Evolutionary conservation across 2,329 filamentous ascomycete species (phyloP), one percentile per base, ranked within the genome.

Genomic region (Neoscytalidium dimidiatum): DNA sequence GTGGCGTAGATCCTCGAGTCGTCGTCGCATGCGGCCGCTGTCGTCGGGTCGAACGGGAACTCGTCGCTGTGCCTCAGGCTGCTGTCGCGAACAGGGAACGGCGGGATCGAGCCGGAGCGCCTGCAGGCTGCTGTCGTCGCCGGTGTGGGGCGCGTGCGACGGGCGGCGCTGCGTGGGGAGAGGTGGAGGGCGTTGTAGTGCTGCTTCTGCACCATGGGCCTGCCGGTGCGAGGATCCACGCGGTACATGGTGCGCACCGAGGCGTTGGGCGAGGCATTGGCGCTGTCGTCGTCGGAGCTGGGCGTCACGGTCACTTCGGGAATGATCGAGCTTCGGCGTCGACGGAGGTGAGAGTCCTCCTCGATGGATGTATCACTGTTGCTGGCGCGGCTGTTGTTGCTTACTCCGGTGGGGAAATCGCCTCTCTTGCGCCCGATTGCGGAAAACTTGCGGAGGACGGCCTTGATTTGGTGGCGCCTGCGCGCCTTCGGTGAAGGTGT

Each of bases 201-300:
- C 7, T 44, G 38, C 7, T n/a, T n/a, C n/a, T n/a, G n/a, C n/a
- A n/a, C n/a, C n/a, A 28, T 28, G 6, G 53, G 38, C 26, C 19
- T 33, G 38, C 53, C 53, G 11, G 53, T 58, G 21, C 11, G n/a
- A 29, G 53, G 53, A 26, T 46, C 21, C 4, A 58, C 26, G 3
- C 53, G 53, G 53, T 28, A 58, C 14, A 58, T 21, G 53, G 53
- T 58, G 33, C 53, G 53, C 2, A 58, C 17, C 2, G 53, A 58
- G 23, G 53, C 53, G 26, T 38, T 29, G 53, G 38, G 53, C 9
- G 53, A 58, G 26, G 53, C 53, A 19, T 19, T 5, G 26, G 23
- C 41, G 53, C 38, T 46, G 38, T 28, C 33, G 38, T 28, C 33
- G 38, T 58, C 38, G 9, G 53, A 31, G 26, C 38, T 46, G 17